Evolutionary conservation across 2,329 filamentous ascomycete species (phyloP), one percentile per base, ranked within the genome.

Genomic region (Macrophomina tecta): DNA sequence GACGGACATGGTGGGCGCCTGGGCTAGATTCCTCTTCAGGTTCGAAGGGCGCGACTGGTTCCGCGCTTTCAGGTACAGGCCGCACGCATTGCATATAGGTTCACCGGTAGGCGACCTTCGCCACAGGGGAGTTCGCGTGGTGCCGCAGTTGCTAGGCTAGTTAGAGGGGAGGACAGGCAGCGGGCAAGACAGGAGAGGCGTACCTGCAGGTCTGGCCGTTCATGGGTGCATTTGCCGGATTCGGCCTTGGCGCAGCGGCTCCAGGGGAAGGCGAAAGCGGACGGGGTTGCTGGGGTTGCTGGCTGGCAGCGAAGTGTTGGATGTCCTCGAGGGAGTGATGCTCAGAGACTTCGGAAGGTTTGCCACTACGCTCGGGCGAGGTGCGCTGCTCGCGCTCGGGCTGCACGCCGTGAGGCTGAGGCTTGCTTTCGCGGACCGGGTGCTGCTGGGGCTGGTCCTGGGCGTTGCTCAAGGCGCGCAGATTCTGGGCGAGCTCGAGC

Each of bases 21-120:
- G 77, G 34, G 88, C 85, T 49, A 58, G 42, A 11, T 91, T 88
- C 69, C 93, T 90, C 81, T 97, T 97, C 67, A 97, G 82, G 73
- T 93, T 97, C 6, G 93, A 95, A 14, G 95, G 95, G 61, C 95
- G 89, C 72, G 92, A 89, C 69, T 94, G 91, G 76, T 98, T 98
- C 71, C 95, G 89, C 9, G 94, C 94, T 79, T 98, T 98, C 69
- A 92, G 84, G 78, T 99, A 99, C 16, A 99, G 85, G 49, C 95
- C 95, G 75, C 95, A 99, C 5, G 95, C 95, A 80, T 99, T 99
- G 82, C 95, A 99, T 68, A 99, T 98, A 34, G 93, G 97, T 65
- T 93, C 91, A 36, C 95, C 95, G 73, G 94, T 90, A 0, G 94
- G 94, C 16, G 94, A 97, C 74, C 95, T 88, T 76, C 95, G 89